Conservation (phyloP, 1,284 basidiomycete species). For the Boletus semigastroideus region DNA sequence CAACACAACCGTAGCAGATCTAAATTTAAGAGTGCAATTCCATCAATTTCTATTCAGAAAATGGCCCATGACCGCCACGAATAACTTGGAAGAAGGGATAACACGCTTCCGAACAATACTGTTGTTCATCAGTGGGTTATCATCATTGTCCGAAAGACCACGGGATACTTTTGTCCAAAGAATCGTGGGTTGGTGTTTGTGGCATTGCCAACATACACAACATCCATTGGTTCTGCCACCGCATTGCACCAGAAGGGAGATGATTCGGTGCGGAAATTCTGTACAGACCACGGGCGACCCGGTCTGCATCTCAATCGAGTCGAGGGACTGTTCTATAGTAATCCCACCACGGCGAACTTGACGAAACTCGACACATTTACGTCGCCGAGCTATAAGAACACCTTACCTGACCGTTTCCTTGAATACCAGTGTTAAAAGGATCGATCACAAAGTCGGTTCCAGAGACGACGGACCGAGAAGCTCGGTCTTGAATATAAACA, state of each 20-base stretch:
- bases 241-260: conserved; percentile 45
- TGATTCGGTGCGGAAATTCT: neutral
- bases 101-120: conserved; percentile 61
- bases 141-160: too few relatives aligned
- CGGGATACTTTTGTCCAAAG: neutral
- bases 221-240: conserved; percentile 27
- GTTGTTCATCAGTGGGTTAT: neutral
- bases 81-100: neutral
- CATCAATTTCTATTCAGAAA: neutral
- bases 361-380: too few relatives aligned
- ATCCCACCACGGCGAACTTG: conserved; percentile 42
- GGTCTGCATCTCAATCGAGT: conserved; percentile 56
- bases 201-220: neutral
- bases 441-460: too few relatives aligned
- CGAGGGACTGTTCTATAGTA: conserved; percentile 33
- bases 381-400: too few relatives aligned
- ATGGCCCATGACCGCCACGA: neutral
- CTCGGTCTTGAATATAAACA: too few relatives aligned
- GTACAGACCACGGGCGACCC: neutral
- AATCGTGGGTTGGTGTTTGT: neutral
- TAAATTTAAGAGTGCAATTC: conserved; percentile 34
- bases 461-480: too few relatives aligned
- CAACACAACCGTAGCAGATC: conserved; percentile 49
- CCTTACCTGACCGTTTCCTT: too few relatives aligned
- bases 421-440: too few relatives aligned